phyloP scores from a whole-genome alignment of 352 stramenopile species.

The Globisporangium barbulae region DNA sequence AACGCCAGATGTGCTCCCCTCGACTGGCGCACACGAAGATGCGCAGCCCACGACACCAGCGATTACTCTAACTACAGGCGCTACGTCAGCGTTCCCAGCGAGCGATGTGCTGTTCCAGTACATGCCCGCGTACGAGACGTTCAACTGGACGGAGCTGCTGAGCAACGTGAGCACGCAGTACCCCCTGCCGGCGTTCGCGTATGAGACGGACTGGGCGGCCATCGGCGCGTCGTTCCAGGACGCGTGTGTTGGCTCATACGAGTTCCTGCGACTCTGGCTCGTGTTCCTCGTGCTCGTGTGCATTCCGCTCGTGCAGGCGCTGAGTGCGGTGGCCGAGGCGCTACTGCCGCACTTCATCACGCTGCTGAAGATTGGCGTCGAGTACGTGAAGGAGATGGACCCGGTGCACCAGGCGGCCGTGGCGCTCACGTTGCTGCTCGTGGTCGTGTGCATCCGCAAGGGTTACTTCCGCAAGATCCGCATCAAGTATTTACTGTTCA shows the following conservation, averaged over 20 bases:
- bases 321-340: conserved; percentile 41
- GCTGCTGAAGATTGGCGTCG: conserved; percentile 26
- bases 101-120: conserved; percentile 19
- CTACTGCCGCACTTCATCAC: conserved; percentile 67
- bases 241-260: conserved; percentile 50
- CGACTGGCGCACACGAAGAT: not conserved
- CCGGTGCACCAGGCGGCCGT: conserved; percentile 51
- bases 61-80: not conserved
- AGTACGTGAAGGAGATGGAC: conserved; percentile 56
- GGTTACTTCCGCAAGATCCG: conserved; percentile 64
- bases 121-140: not conserved
- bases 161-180: conserved; percentile 22
- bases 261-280: conserved; percentile 57
- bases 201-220: conserved; percentile 57
- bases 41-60: not conserved
- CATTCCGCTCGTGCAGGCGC: conserved; percentile 42
- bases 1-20: not conserved
- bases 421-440: conserved; percentile 25
- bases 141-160: conserved; percentile 17
- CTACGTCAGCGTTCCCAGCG: not conserved
- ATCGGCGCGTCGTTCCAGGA: conserved; percentile 57
- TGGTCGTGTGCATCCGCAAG: conserved; percentile 49
- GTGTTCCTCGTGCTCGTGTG: conserved; percentile 45
- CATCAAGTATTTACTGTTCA: conserved; percentile 47
- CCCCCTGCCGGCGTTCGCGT: conserved; percentile 38